Evolutionary conservation across 2,329 filamentous ascomycete species (phyloP).

Genomic region (Hypoxylon rubiginosum): DNA sequence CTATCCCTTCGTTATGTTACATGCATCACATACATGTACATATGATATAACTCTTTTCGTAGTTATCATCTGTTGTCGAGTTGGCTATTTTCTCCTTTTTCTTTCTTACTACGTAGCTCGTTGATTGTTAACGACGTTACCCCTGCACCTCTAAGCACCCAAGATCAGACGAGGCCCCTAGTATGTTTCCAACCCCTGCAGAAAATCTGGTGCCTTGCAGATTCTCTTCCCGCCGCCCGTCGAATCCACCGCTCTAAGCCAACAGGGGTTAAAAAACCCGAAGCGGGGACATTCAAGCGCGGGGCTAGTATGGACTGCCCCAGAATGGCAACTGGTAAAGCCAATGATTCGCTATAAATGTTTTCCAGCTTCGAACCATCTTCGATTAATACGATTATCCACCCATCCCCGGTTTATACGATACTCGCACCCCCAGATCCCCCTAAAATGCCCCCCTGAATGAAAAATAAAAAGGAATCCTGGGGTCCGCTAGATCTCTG

Average conservation of each 20-base stretch:
- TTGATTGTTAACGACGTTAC: background rate
- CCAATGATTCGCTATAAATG: slow-evolving; percentile 40
- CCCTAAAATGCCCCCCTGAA: slow-evolving; percentile 9
- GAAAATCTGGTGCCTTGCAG: slow-evolving; percentile 49
- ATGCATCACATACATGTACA: background rate
- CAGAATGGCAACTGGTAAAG: slow-evolving; percentile 40
- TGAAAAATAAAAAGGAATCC: slow-evolving; percentile 14
- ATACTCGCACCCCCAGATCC: slow-evolving; percentile 15
- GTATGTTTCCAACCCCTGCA: slow-evolving; percentile 49
- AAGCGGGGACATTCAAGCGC: slow-evolving; percentile 34
- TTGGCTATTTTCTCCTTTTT: background rate
- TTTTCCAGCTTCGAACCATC: background rate
- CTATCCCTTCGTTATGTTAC: background rate
- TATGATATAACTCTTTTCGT: background rate
- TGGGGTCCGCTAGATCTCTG: slow-evolving; percentile 33
- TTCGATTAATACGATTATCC: background rate
- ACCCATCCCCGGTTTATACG: background rate
- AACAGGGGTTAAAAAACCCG: slow-evolving; percentile 7
- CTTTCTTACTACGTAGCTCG: background rate
- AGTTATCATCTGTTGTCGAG: background rate
- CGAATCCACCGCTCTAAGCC: slow-evolving; percentile 21
- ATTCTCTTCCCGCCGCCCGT: slow-evolving; percentile 32
- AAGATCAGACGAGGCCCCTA: slow-evolving; percentile 35
- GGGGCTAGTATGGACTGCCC: slow-evolving; percentile 42
- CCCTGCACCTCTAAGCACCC: slow-evolving; percentile 9